Percentiles rank a stretch among this genome's conserved stretches.
Evolutionary conservation across 2,329 filamentous ascomycete genomes (phyloP).

Genomic region (Pezicula neosporulosa): DNA sequence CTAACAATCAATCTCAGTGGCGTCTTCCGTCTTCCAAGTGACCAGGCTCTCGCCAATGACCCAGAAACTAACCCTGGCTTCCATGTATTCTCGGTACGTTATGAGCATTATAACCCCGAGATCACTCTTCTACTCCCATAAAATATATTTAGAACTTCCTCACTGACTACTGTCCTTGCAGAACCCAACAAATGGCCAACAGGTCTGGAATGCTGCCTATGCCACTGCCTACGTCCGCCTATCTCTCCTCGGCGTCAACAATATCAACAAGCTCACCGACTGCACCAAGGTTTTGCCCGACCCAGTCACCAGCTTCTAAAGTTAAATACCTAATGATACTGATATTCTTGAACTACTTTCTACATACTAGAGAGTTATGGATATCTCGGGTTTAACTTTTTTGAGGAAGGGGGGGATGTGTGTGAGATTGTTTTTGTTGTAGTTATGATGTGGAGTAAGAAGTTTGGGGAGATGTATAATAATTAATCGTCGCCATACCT

Average conservation of each 20-base stretch:
- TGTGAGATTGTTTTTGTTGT: too few species aligned
- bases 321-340: too few species aligned
- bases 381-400: too few species aligned
- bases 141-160: too few species aligned
- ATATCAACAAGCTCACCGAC: slow-evolving; percentile 52
- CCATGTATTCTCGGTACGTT: slow-evolving; percentile 8
- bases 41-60: slow-evolving; percentile 36
- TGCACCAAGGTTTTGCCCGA: slow-evolving; percentile 49
- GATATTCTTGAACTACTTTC: too few species aligned
- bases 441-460: too few species aligned
- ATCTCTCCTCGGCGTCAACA: slow-evolving; percentile 51
- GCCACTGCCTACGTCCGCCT: slow-evolving; percentile 50
- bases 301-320: slow-evolving; percentile 17
- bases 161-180: neutral
- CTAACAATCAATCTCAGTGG: slow-evolving; percentile 7
- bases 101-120: slow-evolving; percentile 29
- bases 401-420: too few species aligned
- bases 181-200: neutral
- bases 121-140: slow-evolving; percentile 21
- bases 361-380: too few species aligned
- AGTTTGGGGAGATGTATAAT: too few species aligned
- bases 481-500: too few species aligned
- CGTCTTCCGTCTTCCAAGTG: slow-evolving; percentile 39
- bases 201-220: slow-evolving; percentile 36
- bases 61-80: slow-evolving; percentile 13